Evolutionary conservation across 306 rosid species (phyloP), one percentile per base, ranked within the genome.

Genomic region (Prunus kanzakura): DNA sequence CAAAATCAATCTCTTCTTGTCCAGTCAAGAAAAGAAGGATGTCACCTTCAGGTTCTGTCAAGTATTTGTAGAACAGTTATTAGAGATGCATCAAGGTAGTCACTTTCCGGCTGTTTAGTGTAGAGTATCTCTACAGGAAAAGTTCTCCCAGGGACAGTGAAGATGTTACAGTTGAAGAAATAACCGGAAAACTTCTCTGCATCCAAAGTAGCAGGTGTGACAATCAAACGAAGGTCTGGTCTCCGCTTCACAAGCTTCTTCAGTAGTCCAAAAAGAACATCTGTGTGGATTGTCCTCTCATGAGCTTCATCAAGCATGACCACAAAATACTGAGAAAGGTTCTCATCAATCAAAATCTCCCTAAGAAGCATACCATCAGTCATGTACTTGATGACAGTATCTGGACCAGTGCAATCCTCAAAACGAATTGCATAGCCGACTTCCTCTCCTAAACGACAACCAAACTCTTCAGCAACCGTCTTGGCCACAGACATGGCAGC

Each of bases 261-360:
- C 64, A 60, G 64, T 23, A 60, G 23, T 60, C 64, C 64, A 60
- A 60, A 60, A 22, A 60, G 35, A 25, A 60, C 64, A 13, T 60
- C 64, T 0, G 35, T 60, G 64, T 60, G 10, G 64, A 60, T 60
- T 60, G 64, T 60, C 64, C 64, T 60, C 19, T 60, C 64, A 60
- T 60, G 64, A 60, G 64, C 35, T 60, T 60, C 64, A 23, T 60
- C 64, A 60, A 60, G 35, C 64, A 60, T 60, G 64, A 60, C 38
- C 35, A 60, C 38, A 25, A 38, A 60, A 16, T 60, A 25, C 25
- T 60, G 38, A 6, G 64, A 60, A 60, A 60, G 64, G 64, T 60
- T 60, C 35, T 60, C 64, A 12, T 60, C 64, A 60, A 60, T 60
- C 64, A 60, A 60, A 23, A 60, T 60, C 64, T 60, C 64, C 38